A percentile compares a stretch with the other conserved stretches of the same genome.
Evolutionary conservation across 192 early-diverging fungal species (phyloP).

Genomic region (Coemansia sp.): DNA sequence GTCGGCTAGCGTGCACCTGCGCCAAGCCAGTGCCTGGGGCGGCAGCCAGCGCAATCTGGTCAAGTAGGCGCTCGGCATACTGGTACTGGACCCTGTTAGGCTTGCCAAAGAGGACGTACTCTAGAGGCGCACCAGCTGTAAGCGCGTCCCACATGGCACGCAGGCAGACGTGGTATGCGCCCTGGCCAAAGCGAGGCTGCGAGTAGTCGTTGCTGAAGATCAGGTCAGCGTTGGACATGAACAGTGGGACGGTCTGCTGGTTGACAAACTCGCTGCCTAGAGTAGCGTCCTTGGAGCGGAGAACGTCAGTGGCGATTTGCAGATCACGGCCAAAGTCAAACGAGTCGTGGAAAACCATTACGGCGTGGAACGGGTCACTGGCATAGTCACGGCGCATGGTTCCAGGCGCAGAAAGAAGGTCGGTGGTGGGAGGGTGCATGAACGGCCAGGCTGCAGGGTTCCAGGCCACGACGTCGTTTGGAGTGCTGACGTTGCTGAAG

Average conservation of each 20-base stretch:
- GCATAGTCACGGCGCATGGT: slow-evolving; percentile 23
- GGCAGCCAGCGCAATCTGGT: slow-evolving; percentile 19
- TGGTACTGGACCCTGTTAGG: slow-evolving; percentile 73
- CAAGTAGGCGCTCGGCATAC: slow-evolving; percentile 60
- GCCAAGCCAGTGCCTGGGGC: slow-evolving; percentile 5
- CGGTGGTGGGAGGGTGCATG: slow-evolving; percentile 11
- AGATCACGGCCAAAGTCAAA: slow-evolving; percentile 85
- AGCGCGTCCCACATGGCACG: slow-evolving; percentile 64
- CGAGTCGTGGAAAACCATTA: slow-evolving; percentile 87
- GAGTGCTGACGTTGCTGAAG: slow-evolving; percentile 63
- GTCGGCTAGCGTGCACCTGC: slow-evolving; percentile 7
- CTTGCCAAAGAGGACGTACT: slow-evolving; percentile 78
- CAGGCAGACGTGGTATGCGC: slow-evolving; percentile 70
- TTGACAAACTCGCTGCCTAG: slow-evolving; percentile 56
- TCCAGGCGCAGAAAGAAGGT: background rate
- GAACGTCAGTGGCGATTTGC: slow-evolving; percentile 73
- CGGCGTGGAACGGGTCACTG: slow-evolving; percentile 58
- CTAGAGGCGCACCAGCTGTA: slow-evolving; percentile 39
- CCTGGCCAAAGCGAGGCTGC: slow-evolving; percentile 77
- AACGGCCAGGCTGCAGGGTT: slow-evolving; percentile 69
- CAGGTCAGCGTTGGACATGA: slow-evolving; percentile 70
- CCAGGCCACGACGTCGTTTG: slow-evolving; percentile 67
- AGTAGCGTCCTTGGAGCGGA: slow-evolving; percentile 58
- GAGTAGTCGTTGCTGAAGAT: slow-evolving; percentile 85
- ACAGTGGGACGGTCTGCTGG: slow-evolving; percentile 67